These are phyloP conservation scores for Solanum arcanum DNA, from an alignment of 257 asterid genomes.

Conservation along the genomic window DNA sequence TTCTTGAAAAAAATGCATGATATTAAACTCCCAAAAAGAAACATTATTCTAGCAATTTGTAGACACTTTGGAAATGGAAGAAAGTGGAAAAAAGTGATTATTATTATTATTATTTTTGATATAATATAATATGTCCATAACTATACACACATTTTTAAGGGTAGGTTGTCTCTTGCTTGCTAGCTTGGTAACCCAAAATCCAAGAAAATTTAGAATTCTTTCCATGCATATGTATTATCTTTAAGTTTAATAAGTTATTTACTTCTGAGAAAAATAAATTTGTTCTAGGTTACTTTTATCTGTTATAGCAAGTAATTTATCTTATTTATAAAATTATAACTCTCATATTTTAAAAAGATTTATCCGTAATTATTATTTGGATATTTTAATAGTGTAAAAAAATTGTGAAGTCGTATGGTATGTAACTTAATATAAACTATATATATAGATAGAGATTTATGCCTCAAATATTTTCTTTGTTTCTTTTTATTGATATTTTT, in stretches of 20 bases:
- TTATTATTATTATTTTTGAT: not conserved
- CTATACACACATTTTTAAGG: not conserved
- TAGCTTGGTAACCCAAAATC: not conserved
- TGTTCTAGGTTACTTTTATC: too few species aligned
- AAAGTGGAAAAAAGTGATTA: constrained; percentile 3
- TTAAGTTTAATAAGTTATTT: not conserved
- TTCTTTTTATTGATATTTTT: too few species aligned
- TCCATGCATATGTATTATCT: not conserved
- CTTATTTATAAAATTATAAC: too few species aligned
- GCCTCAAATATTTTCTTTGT: too few species aligned
- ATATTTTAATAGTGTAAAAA: not conserved
- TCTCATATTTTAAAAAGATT: too few species aligned
- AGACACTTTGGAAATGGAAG: constrained; percentile 18
- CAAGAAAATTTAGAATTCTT: not conserved
- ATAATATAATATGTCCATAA: not conserved
- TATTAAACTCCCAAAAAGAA: not conserved
- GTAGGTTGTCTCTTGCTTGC: constrained; percentile 6
- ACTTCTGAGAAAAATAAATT: not conserved
- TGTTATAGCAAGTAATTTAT: not conserved
- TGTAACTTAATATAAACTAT: not conserved
- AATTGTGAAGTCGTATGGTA: not conserved
- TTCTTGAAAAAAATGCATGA: constrained; percentile 9
- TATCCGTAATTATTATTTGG: too few species aligned
- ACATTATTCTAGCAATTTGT: constrained; percentile 9
- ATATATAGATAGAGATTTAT: too few species aligned